These are phyloP conservation scores for Stemphylium beticola DNA, from an alignment of 2,329 filamentous ascomycete species.

Conservation along the genomic window DNA sequence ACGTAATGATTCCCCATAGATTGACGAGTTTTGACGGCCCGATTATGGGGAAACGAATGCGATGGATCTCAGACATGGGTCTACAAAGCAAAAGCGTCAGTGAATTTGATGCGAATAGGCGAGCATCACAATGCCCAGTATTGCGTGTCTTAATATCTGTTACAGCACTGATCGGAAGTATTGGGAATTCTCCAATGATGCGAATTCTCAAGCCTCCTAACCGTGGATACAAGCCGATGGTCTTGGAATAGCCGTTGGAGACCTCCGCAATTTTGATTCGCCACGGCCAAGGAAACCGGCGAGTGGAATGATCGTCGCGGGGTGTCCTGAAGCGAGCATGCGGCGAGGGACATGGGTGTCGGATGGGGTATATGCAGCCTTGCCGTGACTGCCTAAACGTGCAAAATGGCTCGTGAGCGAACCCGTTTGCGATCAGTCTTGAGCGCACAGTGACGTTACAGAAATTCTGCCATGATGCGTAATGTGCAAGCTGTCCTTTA, in stretches of 20 bases:
- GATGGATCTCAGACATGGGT: not conserved
- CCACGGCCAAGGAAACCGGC: not conserved
- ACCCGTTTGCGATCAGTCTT: slow-evolving; percentile 1
- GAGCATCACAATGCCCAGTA: not conserved
- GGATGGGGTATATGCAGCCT: not conserved
- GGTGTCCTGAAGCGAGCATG: not conserved
- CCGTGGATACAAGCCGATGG: not conserved
- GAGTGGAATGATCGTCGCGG: slow-evolving; percentile 17
- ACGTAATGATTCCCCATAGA: not conserved
- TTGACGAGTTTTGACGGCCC: not conserved
- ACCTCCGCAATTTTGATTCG: not conserved
- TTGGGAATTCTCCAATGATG: not conserved
- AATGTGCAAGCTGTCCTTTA: not conserved
- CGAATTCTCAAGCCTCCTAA: not conserved
- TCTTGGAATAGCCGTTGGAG: not conserved
- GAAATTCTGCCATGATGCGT: not conserved
- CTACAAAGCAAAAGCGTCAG: not conserved
- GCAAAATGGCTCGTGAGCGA: not conserved
- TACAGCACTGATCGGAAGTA: not conserved
- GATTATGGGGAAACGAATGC: not conserved
- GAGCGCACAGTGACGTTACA: slow-evolving; percentile 7
- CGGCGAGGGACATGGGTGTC: not conserved
- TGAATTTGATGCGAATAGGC: not conserved
- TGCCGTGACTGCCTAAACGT: not conserved
- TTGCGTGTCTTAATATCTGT: not conserved